A percentile compares a stretch with the other conserved stretches of the same genome.
phyloP scores from a whole-genome alignment of 106 monocot species.

The Phalaenopsis aphrodite region DNA sequence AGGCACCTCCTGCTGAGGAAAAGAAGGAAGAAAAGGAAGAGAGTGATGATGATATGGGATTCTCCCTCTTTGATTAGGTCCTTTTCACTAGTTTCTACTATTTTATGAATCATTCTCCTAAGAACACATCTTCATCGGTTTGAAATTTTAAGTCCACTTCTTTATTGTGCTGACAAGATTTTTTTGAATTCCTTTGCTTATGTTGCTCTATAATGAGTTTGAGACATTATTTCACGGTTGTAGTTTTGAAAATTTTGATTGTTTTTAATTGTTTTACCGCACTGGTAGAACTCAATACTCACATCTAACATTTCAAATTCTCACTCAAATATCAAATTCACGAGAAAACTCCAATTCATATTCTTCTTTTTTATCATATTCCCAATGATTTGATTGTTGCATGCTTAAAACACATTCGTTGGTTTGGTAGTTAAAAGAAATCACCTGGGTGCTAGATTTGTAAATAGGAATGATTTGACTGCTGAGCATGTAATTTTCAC shows the following conservation, averaged over 20 bases:
- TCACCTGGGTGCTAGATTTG: too few species aligned
- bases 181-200: neutral
- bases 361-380: too few species aligned
- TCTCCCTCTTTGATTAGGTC: slow-evolving; percentile 64
- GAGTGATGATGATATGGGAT: slow-evolving; percentile 63
- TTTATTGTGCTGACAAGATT: neutral
- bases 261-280: neutral
- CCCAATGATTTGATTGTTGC: too few species aligned
- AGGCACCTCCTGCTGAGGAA: slow-evolving; percentile 43
- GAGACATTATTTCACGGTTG: neutral
- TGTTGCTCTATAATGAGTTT: neutral
- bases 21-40: slow-evolving; percentile 72
- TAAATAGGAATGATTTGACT: too few species aligned
- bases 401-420: too few species aligned
- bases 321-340: too few species aligned
- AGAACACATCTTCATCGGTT: neutral
- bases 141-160: neutral
- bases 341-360: too few species aligned
- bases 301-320: too few species aligned
- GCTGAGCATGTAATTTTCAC: too few species aligned
- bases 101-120: too few species aligned
- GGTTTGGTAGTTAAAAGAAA: too few species aligned
- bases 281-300: neutral
- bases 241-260: neutral
- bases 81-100: neutral